Percentiles rank a stretch among this genome's conserved stretches.
Conservation (phyloP, 306 rosid species). For the Ochetophila trinervis region DNA sequence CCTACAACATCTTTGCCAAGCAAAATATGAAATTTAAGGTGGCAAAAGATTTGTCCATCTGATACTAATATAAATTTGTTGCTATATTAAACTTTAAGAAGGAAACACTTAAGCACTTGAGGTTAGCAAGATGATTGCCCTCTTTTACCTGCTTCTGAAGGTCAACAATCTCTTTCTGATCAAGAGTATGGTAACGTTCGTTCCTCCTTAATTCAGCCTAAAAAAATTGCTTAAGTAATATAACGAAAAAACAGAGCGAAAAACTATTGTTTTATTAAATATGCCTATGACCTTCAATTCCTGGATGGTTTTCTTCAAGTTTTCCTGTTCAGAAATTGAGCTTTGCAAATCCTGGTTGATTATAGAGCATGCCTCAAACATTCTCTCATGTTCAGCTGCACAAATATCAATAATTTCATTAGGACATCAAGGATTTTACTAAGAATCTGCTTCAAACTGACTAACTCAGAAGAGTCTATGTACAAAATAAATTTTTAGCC, state of each 20-base stretch:
- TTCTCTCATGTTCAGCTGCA: constrained; percentile 91
- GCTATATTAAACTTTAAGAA: background rate
- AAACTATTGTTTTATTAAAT: background rate
- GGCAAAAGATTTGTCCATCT: background rate
- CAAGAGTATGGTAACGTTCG: constrained; percentile 66
- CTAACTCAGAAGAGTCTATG: too few relatives aligned
- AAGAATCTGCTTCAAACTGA: too few relatives aligned
- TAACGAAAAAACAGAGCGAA: background rate
- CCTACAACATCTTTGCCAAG: constrained; percentile 40
- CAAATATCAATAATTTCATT: constrained; percentile 11
- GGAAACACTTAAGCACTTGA: too few relatives aligned
- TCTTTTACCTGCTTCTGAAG: constrained; percentile 76
- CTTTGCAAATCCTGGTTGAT: constrained; percentile 73
- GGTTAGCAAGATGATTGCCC: too few relatives aligned
- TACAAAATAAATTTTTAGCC: background rate
- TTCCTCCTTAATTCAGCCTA: constrained; percentile 76
- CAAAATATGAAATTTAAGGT: constrained; percentile 5
- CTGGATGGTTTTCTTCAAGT: constrained; percentile 63
- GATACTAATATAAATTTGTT: background rate
- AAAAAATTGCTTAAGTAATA: constrained; percentile 8
- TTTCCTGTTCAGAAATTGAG: constrained; percentile 52
- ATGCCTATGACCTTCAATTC: constrained; percentile 62
- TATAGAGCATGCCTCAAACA: constrained; percentile 70
- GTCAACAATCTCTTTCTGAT: constrained; percentile 72
- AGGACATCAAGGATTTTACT: background rate